Evolutionary conservation across 2,329 filamentous ascomycete species (phyloP).

Genomic region (Trichoderma hamatum): DNA sequence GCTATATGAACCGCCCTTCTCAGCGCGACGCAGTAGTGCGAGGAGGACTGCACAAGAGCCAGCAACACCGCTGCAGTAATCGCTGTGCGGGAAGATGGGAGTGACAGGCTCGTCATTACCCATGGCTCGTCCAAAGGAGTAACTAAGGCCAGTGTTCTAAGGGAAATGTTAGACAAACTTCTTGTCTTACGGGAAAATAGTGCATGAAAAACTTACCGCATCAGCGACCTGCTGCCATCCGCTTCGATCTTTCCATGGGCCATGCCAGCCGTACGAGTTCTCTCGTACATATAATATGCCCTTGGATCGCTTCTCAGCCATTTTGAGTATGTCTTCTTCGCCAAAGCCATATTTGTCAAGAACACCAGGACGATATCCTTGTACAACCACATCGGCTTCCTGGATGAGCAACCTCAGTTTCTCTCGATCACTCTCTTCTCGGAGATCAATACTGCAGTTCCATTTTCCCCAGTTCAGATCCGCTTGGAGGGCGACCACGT

Average conservation of each 20-base stretch:
- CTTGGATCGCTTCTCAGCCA: constrained; percentile 18
- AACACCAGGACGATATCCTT: constrained; percentile 60
- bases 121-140: constrained; percentile 50
- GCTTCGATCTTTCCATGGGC: constrained; percentile 48
- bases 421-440: constrained; percentile 43
- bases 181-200: neutral
- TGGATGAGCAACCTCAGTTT: constrained; percentile 47
- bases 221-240: constrained; percentile 60
- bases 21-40: neutral
- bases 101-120: constrained; percentile 37
- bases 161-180: neutral
- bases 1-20: neutral
- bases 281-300: constrained; percentile 49
- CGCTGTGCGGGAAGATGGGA: constrained; percentile 39
- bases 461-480: constrained; percentile 59
- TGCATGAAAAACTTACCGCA: constrained; percentile 37
- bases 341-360: constrained; percentile 23
- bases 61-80: constrained; percentile 31
- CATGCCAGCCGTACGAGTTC: constrained; percentile 58
- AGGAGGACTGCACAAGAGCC: neutral
- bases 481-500: constrained; percentile 49
- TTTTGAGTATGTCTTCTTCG: neutral
- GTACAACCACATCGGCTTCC: constrained; percentile 56
- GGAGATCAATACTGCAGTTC: constrained; percentile 54
- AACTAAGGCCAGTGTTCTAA: constrained; percentile 44